Conservation (phyloP, 23 red algal genomes). For the Cyanidium caldarium region DNA sequence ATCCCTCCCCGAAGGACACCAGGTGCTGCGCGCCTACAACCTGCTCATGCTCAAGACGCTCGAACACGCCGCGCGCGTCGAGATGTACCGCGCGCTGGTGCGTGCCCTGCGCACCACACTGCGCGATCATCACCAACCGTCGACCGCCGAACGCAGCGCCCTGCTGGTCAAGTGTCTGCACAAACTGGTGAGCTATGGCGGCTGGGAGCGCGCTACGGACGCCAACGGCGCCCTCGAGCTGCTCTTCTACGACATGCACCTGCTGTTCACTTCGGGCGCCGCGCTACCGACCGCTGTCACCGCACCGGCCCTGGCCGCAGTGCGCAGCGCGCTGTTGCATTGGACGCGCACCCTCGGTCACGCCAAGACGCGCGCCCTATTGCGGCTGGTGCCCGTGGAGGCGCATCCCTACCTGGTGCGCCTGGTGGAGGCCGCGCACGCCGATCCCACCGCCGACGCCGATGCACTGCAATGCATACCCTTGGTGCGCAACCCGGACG, state of each 20-base stretch:
- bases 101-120: not conserved
- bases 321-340: not conserved
- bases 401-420: not conserved
- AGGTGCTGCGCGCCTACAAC: constrained; percentile 4
- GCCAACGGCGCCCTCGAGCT: not conserved
- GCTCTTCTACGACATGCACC: not conserved
- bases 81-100: not conserved
- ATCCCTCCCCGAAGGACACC: not conserved
- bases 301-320: no score
- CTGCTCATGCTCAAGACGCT: constrained; percentile 4
- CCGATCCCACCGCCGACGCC: no score
- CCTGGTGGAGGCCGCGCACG: no score
- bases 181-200: not conserved
- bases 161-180: not conserved
- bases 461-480: no score
- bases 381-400: not conserved
- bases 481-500: no score
- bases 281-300: no score
- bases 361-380: not conserved
- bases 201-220: not conserved
- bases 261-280: not conserved
- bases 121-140: not conserved
- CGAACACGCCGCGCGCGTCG: not conserved
- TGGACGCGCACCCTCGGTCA: not conserved
- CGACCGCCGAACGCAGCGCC: not conserved